A percentile compares a stretch with the other conserved stretches of the same genome.
Evolutionary conservation across 2,329 filamentous ascomycete genomes (phyloP).

Genomic region (Botrytis pseudocinerea): DNA sequence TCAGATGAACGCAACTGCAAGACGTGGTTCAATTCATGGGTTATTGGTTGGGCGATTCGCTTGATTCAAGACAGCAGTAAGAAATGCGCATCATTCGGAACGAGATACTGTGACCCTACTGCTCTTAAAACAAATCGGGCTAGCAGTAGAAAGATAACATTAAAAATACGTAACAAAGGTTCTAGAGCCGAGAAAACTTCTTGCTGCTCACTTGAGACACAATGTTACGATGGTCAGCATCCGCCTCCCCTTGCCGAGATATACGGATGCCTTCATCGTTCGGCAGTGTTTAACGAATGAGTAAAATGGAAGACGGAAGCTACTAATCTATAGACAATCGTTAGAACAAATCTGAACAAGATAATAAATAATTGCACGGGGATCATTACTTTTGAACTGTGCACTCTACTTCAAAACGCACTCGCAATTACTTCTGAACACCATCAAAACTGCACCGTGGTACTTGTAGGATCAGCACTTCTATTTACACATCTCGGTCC

Average conservation of each 20-base stretch:
- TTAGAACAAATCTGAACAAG: neutral
- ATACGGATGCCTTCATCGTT: neutral
- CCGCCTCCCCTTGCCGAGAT: neutral
- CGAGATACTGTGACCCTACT: neutral
- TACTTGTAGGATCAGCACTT: constrained; percentile 9
- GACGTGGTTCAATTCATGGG: neutral
- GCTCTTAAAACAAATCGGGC: neutral
- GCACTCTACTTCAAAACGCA: neutral
- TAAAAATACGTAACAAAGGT: neutral
- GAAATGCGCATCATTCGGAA: neutral
- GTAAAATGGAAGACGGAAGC: neutral
- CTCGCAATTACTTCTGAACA: neutral
- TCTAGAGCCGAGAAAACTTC: neutral
- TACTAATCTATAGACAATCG: too few relatives aligned
- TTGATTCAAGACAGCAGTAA: neutral
- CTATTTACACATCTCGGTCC: constrained; percentile 8
- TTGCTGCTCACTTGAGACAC: neutral
- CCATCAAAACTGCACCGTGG: neutral
- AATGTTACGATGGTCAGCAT: neutral
- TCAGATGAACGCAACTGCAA: neutral
- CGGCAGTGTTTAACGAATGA: neutral
- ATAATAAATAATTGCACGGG: neutral
- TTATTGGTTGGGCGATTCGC: neutral
- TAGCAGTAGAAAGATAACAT: neutral
- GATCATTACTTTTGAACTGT: neutral